A percentile compares a stretch with the other conserved stretches of the same genome.
Evolutionary conservation across 768 basidiomycete species (phyloP).

Genomic region (Arthromyces matolae): DNA sequence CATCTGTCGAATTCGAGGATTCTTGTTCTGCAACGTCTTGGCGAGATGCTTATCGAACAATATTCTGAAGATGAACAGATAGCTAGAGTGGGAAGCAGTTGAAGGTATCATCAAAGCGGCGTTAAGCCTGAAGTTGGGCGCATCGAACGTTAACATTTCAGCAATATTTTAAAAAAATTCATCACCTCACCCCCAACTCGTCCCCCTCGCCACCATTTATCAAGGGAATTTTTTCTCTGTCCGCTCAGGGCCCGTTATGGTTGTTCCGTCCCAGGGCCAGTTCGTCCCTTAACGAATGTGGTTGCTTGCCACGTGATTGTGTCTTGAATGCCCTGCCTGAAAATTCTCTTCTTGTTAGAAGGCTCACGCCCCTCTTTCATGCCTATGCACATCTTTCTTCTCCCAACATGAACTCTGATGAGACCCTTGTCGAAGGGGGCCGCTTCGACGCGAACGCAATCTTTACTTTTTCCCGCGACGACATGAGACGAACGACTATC

Average conservation of each 20-base stretch:
- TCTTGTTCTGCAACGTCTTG: too few relatives aligned
- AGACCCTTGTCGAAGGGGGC: slow-evolving; percentile 16
- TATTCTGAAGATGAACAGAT: too few relatives aligned
- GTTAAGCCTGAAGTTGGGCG: too few relatives aligned
- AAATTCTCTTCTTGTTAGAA: background rate
- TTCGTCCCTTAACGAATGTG: background rate
- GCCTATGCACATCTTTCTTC: slow-evolving; percentile 1
- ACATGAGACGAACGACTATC: slow-evolving; percentile 18
- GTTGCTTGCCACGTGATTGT: slow-evolving; percentile 13
- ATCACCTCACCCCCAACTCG: too few relatives aligned
- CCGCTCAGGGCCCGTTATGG: background rate
- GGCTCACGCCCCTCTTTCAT: background rate
- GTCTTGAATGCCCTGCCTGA: background rate
- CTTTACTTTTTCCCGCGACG: slow-evolving; percentile 15
- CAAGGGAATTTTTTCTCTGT: too few relatives aligned
- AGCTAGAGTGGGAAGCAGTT: too few relatives aligned
- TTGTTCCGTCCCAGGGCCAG: background rate
- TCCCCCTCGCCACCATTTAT: background rate
- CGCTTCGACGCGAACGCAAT: slow-evolving; percentile 13
- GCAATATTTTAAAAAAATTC: too few relatives aligned
- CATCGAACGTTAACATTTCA: too few relatives aligned
- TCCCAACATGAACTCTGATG: slow-evolving; percentile 15
- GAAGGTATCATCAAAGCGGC: too few relatives aligned
- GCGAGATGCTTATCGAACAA: too few relatives aligned
- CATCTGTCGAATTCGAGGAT: too few relatives aligned